Base-by-base conservation (phyloP, 331 rosid genomes). In the Acacia concinna region DNA sequence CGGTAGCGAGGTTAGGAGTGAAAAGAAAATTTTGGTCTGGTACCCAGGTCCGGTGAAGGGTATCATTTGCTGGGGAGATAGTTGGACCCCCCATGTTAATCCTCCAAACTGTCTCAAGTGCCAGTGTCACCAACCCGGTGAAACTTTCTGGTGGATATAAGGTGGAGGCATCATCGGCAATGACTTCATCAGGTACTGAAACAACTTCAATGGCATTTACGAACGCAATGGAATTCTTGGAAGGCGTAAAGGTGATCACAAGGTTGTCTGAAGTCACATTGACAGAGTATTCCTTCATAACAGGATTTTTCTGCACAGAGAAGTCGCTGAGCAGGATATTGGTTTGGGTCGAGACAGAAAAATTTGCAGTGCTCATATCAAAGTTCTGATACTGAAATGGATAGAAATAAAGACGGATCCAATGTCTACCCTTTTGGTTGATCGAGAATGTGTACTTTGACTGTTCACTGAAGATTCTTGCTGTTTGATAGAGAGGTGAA, bases 401-500 rank as follows among this genome's bases (percentile, higher is more conserved):
- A 71, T 77, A 90, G 88, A 91, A 91, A 86, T 93, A 91, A 68
- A 93, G 94, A 63, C 97, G 92, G 86, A 90, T 88, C 98, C 98
- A 91, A 78, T 85, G 92, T 59, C 96, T 85, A 37, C 93, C 97
- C 20, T 77, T 71, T 60, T 68, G 81, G 54, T 63, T 31, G 43
- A 90, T 73, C 4, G 90, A 47, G 74, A 93, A 91, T 3, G 83
- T 87, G 83, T 86, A 93, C 71, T 87, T 78, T 10, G 98, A 90
- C 32, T 86, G 23, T 73, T 71, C 89, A 18, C 74, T 86, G 75
- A 93, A 93, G 71, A 91, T 71, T 77, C 97, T 87, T 0, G 97
- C 98, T 0, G 97, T 90, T 68, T 84, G 86, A 82, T 90, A 90
- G 28, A 93, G 93, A 41, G 86, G 80, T 0, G 87, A 84, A 79